Evolutionary conservation across 768 basidiomycete species (phyloP), one percentile per base, ranked within the genome.

Genomic region (Scleroderma bovista): DNA sequence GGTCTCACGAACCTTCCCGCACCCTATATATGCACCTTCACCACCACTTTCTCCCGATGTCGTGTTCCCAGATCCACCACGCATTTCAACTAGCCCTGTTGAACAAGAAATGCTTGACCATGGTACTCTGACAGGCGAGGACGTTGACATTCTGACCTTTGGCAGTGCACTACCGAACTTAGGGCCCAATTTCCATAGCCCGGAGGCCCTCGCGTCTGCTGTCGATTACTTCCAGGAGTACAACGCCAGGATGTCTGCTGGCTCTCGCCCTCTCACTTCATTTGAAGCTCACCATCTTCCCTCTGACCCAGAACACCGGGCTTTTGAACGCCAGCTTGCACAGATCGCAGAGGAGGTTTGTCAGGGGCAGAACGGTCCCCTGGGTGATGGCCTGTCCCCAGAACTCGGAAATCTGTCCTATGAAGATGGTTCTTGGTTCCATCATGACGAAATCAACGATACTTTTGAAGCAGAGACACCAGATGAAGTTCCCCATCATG

Each of bases 61-160:
- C 19, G 31, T 48, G 0, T 46, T 48, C 26, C 16, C 43, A n/a
- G 43, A 44, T 24, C 43, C 43, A 15, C 24, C 10, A 17, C 3
- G 3, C 15, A 12, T 12, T 10, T 41, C 26, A 22, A 39, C 36
- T 9, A 47, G 34, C 17, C 6, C 34, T 36, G 26, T 29, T 29
- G 26, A 29, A 23, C 45, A 51, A 38, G 44, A 51, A 24, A 51
- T 51, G 51, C 34, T 51, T 32, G 51, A 51, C 23, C 26, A 51
- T 10, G 20, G 51, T 22, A 17, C 38, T 2, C 19, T 47, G 2
- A 47, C 37, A 8, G 26, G 19, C 2, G 51, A 51, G 33, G 51
- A 51, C 15, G 26, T 51, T 22, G 42, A 51, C 23, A 38, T 51
- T 29, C 26, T 29, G 26, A 29, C 26, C 26, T 29, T 29, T 29